These are phyloP conservation scores for Coemansia sp. DNA, from an alignment of 192 early-diverging fungal genomes.

Conservation along the genomic window DNA sequence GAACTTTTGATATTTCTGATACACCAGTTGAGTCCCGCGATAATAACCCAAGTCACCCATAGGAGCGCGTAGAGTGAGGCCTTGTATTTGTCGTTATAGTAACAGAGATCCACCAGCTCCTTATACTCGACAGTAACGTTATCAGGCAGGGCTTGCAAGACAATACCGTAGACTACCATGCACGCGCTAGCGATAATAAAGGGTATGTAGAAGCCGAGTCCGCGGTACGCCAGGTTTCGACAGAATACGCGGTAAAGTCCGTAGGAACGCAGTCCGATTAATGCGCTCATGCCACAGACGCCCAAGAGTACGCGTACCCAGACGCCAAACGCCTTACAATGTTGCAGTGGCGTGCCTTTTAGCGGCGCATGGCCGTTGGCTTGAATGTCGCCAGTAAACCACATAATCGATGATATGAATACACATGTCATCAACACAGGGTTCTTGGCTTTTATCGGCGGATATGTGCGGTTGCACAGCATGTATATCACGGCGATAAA, in stretches of 20 bases:
- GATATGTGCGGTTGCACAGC: constrained; percentile 50
- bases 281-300: constrained; percentile 27
- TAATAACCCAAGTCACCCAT: constrained; percentile 39
- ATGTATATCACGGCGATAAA: constrained; percentile 29
- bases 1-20: constrained; percentile 52
- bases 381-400: constrained; percentile 53
- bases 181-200: constrained; percentile 13
- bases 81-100: constrained; percentile 33
- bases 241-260: constrained; percentile 3
- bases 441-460: constrained; percentile 58
- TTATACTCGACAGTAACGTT: constrained; percentile 24
- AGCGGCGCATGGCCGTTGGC: constrained; percentile 51
- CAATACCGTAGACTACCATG: constrained; percentile 30
- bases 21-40: constrained; percentile 35
- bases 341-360: constrained; percentile 13
- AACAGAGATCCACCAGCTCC: constrained; percentile 27
- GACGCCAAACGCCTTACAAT: constrained; percentile 50
- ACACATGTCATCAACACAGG: constrained; percentile 44
- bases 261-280: constrained; percentile 23
- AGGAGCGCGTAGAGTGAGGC: constrained; percentile 39
- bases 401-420: constrained; percentile 36
- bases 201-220: neutral
- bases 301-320: constrained; percentile 52
- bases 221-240: neutral
- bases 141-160: constrained; percentile 24